phyloP scores from a whole-genome alignment of 345 rosid genomes.

The Citrus medica region DNA sequence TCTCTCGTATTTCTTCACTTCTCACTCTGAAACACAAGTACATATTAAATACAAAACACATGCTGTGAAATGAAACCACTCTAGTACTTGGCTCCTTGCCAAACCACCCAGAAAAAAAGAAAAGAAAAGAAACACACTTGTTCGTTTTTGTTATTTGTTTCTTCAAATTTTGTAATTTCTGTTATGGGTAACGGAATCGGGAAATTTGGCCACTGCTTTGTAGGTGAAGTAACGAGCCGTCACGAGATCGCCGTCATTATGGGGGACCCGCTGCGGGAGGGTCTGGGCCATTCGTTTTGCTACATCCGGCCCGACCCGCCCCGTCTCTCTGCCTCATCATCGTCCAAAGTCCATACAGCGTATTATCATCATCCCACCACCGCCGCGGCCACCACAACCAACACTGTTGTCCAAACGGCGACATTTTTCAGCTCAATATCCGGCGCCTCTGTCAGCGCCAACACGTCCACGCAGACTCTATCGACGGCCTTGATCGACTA shows the following conservation, averaged over 20 bases:
- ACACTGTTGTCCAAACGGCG: constrained; percentile 19
- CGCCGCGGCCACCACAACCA: constrained; percentile 1
- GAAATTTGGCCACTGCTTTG: constrained; percentile 51
- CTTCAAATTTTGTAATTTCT: background rate
- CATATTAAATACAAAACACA: background rate
- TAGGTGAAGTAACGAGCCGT: constrained; percentile 58
- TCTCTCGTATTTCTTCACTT: background rate
- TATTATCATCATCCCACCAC: background rate
- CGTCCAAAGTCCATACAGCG: constrained; percentile 48
- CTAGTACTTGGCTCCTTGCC: background rate
- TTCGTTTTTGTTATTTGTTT: constrained; percentile 5
- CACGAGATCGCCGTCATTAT: constrained; percentile 43
- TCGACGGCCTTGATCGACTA: constrained; percentile 50
- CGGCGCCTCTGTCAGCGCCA: constrained; percentile 95
- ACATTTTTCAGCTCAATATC: constrained; percentile 83
- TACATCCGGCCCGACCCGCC: constrained; percentile 59
- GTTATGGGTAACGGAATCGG: constrained; percentile 72
- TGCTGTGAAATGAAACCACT: background rate
- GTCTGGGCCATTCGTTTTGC: constrained; percentile 82
- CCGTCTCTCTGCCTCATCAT: constrained; percentile 26
- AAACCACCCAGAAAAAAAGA: no score
- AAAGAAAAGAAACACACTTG: no score
- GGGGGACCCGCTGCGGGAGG: constrained; percentile 42
- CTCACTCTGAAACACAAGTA: background rate
- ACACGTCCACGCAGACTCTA: constrained; percentile 64